Evolutionary conservation across 495 filamentous ascomycete species (phyloP).

Genomic region (Talaromyces trachyspermus): DNA sequence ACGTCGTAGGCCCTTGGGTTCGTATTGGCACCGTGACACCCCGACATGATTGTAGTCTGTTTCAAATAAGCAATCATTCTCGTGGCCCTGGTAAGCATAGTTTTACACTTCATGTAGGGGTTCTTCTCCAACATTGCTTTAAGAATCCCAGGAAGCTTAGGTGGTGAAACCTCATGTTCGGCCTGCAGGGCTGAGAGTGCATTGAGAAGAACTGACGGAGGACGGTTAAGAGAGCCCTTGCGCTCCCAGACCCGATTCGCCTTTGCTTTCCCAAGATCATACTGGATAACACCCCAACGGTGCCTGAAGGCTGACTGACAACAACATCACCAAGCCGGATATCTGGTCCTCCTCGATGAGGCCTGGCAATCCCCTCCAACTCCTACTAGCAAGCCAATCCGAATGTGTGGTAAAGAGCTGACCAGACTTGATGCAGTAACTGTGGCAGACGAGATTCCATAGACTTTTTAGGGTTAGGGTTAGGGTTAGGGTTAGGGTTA

Average conservation of each 20-base stretch:
- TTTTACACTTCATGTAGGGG: no score
- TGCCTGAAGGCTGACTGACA: constrained; percentile 10
- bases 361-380: constrained; percentile 28
- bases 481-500: neutral
- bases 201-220: constrained; percentile 9
- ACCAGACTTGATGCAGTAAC: constrained; percentile 14
- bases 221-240: constrained; percentile 17
- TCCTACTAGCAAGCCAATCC: constrained; percentile 37
- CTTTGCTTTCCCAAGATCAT: constrained; percentile 13
- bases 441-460: neutral
- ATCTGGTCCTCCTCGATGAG: constrained; percentile 7
- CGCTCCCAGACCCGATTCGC: constrained; percentile 7
- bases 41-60: no score
- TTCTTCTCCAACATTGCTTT: no score
- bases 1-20: no score
- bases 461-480: neutral
- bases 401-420: constrained; percentile 26
- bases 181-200: no score
- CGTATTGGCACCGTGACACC: no score
- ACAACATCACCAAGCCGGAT: constrained; percentile 26
- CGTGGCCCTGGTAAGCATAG: no score
- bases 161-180: no score
- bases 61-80: no score
- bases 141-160: no score
- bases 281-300: constrained; percentile 14